Evolutionary conservation across 148 eudicot species (phyloP).

Genomic region (Rhododendron griersonianum): DNA sequence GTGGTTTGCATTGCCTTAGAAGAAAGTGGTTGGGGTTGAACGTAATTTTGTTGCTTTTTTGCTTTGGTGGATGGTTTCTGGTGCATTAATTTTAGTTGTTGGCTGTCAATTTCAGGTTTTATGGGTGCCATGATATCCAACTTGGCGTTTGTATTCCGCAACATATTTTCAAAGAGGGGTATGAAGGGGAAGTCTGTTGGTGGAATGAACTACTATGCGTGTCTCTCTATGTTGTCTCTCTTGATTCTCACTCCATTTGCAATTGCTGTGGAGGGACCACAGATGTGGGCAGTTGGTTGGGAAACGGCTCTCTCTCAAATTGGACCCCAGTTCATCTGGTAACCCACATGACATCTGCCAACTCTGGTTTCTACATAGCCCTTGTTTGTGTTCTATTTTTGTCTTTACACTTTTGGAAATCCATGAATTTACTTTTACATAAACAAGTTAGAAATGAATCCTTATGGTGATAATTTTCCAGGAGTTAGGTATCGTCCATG

Average conservation of each 20-base stretch:
- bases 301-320: constrained; percentile 27
- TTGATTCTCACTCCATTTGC: constrained; percentile 36
- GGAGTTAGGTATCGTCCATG: neutral
- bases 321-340: constrained; percentile 37
- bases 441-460: neutral
- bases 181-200: constrained; percentile 42
- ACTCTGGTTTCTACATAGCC: constrained; percentile 12
- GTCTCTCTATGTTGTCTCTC: constrained; percentile 34
- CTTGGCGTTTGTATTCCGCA: constrained; percentile 36
- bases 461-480: neutral
- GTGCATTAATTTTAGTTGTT: constrained; percentile 12
- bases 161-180: constrained; percentile 42
- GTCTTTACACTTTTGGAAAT: neutral
- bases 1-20: constrained; percentile 10
- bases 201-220: constrained; percentile 46
- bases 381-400: constrained; percentile 8
- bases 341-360: constrained; percentile 24
- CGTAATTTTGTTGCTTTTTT: neutral
- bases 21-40: constrained; percentile 9
- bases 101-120: constrained; percentile 28
- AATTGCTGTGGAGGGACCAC: constrained; percentile 45
- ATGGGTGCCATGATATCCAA: constrained; percentile 48
- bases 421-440: neutral
- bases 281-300: constrained; percentile 46
- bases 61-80: neutral